Conservation (phyloP, 106 monocot species). For the Dendrobium nobile region DNA sequence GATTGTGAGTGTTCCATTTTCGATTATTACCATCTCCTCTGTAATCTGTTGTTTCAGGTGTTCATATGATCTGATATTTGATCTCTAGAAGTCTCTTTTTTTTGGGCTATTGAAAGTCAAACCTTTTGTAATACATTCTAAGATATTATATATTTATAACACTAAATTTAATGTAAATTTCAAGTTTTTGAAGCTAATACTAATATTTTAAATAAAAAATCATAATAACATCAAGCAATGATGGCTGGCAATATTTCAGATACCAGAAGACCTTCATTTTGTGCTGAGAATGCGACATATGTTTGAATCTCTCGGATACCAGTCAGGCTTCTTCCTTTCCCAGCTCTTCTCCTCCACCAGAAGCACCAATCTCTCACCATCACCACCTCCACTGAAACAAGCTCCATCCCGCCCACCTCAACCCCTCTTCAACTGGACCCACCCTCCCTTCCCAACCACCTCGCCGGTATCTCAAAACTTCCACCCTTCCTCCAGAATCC, state of each 20-base stretch:
- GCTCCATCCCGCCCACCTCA: slow-evolving; percentile 26
- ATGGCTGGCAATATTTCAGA: slow-evolving; percentile 24
- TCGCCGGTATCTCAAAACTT: slow-evolving; percentile 9
- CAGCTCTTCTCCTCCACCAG: slow-evolving; percentile 73
- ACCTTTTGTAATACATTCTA: no score
- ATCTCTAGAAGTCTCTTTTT: no score
- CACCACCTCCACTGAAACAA: slow-evolving; percentile 30
- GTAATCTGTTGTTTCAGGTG: background rate
- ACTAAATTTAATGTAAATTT: no score
- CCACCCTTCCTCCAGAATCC: slow-evolving; percentile 17
- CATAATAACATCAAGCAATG: no score
- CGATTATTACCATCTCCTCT: background rate
- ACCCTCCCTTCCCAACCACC: slow-evolving; percentile 19
- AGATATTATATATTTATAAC: no score
- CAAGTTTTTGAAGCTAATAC: no score
- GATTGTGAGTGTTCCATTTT: slow-evolving; percentile 49
- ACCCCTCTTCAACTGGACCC: slow-evolving; percentile 55
- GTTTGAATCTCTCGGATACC: slow-evolving; percentile 80
- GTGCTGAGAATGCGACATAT: slow-evolving; percentile 85
- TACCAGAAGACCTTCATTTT: slow-evolving; percentile 87
- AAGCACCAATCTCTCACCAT: slow-evolving; percentile 1
- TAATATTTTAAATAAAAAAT: no score
- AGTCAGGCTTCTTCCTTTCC: slow-evolving; percentile 86
- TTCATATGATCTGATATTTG: no score
- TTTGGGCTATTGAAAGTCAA: no score